These are phyloP conservation scores for Calonectria pauciramosa DNA, from an alignment of 2,329 filamentous ascomycete species.

Conservation along the genomic window DNA sequence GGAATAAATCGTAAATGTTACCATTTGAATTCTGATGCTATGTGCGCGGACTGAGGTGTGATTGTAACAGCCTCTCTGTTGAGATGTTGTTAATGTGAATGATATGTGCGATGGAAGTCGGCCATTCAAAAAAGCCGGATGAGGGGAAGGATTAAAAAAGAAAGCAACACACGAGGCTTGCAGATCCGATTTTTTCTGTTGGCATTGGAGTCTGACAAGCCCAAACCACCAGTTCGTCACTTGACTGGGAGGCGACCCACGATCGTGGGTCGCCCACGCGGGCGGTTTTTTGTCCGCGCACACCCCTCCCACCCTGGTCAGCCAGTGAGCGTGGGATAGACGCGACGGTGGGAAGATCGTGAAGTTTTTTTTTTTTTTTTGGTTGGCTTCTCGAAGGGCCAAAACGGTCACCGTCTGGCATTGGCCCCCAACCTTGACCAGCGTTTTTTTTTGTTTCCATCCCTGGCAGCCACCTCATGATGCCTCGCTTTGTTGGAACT, in stretches of 20 bases:
- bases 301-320: constrained; percentile 18
- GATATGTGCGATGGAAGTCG: neutral
- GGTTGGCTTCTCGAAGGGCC: neutral
- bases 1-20: neutral
- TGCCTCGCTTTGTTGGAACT: neutral
- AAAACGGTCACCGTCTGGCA: constrained; percentile 25
- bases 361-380: constrained; percentile 22
- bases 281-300: constrained; percentile 17
- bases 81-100: neutral
- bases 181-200: constrained; percentile 3
- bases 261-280: constrained; percentile 21
- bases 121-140: neutral
- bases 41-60: neutral
- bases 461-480: neutral
- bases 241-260: constrained; percentile 12
- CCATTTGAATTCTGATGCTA: neutral
- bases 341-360: constrained; percentile 35
- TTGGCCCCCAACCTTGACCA: neutral
- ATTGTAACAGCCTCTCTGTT: neutral
- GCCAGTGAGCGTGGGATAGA: constrained; percentile 20
- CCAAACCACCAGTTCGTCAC: constrained; percentile 20
- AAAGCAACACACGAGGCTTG: neutral
- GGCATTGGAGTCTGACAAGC: neutral
- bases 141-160: neutral
- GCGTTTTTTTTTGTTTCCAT: neutral